Evolutionary conservation across 306 rosid species (phyloP), one percentile per base, ranked within the genome.

Genomic region (Pyrus communis): DNA sequence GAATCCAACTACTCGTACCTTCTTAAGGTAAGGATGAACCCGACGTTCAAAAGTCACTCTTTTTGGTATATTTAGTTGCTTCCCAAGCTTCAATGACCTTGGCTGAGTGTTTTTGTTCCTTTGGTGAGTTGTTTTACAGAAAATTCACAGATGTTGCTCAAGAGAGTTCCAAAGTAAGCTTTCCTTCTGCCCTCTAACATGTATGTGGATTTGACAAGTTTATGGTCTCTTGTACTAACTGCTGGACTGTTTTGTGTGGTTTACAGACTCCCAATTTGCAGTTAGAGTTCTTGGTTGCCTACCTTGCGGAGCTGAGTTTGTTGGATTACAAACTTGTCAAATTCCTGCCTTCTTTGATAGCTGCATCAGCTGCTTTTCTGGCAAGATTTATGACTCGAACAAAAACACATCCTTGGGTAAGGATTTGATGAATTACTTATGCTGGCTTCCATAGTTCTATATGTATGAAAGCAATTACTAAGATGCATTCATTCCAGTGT

Each of bases 311-410:
- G 81, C 87, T 92, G 74, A 96, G 99, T 79, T 86, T 91, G 74
- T 83, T 96, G 84, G 99, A 96, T 78, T 96, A 91, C 74, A 77
- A 79, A 52, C 91, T 90, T 70, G 87, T 96, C 7, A 96, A 88
- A 73, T 91, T 87, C 78, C 78, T 92, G 88, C 98, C 99, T 74
- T 96, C 99, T 76, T 66, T 89, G 85, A 88, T 92, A 54, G 98
- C 99, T 4, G 92, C 99, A 7, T 89, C 97, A 9, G 92, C 84
- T 67, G 67, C 84, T 13, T 96, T 89, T 84, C 81, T 92, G 9
- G 91, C 98, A 10, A 87, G 86, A 65, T 92, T 87, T 69, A 89
- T 96, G 67, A 55, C 84, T 38, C 80, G 45, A 42, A 80, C 92
- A 11, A 88, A 81, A 69, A 75, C 11, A 43, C 86, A 86, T 77